Conservation (phyloP, 225 moss, liverwort and hornwort species). For the Pseudisothecium myosuroides region DNA sequence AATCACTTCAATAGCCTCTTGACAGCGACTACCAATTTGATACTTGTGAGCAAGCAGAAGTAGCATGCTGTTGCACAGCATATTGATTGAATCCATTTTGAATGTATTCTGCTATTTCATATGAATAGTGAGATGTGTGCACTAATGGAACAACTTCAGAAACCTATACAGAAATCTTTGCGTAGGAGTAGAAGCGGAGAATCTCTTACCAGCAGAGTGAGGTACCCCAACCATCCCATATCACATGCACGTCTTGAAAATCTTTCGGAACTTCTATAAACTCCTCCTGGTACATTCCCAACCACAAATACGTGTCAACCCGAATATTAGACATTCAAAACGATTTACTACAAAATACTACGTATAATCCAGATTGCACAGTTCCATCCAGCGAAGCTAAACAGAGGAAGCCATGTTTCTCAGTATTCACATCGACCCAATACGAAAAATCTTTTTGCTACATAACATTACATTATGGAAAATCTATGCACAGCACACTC, state of each 20-base stretch:
- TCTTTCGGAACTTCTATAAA: conserved; percentile 45
- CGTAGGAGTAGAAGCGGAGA: neutral
- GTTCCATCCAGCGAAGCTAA: neutral
- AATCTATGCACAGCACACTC: neutral
- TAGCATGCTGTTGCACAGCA: neutral
- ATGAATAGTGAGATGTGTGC: neutral
- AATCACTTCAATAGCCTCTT: neutral
- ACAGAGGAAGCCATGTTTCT: neutral
- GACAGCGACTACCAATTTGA: neutral
- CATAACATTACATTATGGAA: neutral
- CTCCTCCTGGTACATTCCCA: conserved; percentile 45
- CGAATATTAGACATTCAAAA: neutral
- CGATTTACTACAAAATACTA: neutral
- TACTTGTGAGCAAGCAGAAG: neutral
- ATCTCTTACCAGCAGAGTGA: conserved; percentile 78
- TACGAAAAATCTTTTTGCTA: neutral
- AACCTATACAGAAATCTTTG: neutral
- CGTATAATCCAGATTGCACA: neutral
- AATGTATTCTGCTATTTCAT: neutral
- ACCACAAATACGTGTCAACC: neutral
- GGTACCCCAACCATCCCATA: conserved; percentile 99
- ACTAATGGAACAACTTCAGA: neutral
- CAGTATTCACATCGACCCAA: neutral
- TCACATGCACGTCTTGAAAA: conserved; percentile 33
- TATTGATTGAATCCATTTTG: neutral